Evolutionary conservation across 305 asterid genomes (phyloP).

Genomic region (Fraxinus paxiana): DNA sequence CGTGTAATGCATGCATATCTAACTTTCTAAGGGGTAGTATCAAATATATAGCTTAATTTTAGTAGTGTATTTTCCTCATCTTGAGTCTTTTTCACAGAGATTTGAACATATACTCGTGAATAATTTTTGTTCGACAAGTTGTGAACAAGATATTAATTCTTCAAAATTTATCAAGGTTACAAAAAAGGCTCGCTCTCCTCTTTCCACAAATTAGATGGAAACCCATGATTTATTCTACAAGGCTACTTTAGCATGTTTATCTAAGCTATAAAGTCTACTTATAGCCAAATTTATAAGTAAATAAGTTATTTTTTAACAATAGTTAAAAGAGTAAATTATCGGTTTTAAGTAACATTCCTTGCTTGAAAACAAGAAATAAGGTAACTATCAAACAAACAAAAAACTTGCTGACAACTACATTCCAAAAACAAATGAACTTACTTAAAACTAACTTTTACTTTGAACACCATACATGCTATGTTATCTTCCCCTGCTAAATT

Average conservation of each 20-base stretch:
- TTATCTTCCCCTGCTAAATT: neutral
- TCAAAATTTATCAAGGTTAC: neutral
- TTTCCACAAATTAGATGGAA: neutral
- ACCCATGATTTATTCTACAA: neutral
- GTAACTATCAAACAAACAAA: neutral
- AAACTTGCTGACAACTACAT: neutral
- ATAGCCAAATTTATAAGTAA: neutral
- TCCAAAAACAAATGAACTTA: neutral
- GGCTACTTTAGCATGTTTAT: neutral
- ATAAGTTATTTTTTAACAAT: neutral
- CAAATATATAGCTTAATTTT: too few species aligned
- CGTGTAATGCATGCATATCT: too few species aligned
- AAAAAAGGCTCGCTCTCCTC: neutral
- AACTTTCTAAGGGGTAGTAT: too few species aligned
- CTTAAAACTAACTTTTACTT: neutral
- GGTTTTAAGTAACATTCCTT: too few species aligned
- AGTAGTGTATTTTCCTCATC: too few species aligned
- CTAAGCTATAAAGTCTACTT: neutral
- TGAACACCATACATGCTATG: neutral
- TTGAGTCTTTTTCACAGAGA: too few species aligned
- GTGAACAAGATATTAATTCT: too few species aligned
- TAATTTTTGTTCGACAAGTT: too few species aligned
- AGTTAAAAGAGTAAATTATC: neutral
- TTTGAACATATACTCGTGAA: too few species aligned
- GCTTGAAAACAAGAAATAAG: neutral